phyloP scores from a whole-genome alignment of 768 basidiomycete genomes.

The Termitomyces sp. region DNA sequence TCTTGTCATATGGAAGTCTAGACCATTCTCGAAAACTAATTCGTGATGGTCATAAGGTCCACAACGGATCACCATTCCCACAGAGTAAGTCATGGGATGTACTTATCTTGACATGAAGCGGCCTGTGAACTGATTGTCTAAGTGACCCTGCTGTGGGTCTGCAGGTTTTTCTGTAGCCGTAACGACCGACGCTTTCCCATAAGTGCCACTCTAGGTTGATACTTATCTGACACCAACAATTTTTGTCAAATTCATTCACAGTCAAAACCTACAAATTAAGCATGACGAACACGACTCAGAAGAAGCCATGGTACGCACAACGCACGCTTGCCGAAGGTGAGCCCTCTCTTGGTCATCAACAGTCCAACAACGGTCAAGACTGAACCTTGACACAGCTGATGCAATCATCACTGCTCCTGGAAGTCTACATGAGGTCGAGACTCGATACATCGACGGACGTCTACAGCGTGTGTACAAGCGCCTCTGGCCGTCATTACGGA shows the following conservation, averaged over 20 bases:
- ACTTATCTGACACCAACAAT: background rate
- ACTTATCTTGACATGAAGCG: background rate
- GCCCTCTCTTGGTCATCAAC: background rate
- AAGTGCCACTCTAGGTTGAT: background rate
- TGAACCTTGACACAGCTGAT: slow-evolving; percentile 19
- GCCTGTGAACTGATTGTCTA: background rate
- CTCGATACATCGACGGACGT: slow-evolving; percentile 38
- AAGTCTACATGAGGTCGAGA: slow-evolving; percentile 39
- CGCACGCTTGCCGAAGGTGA: slow-evolving; percentile 11
- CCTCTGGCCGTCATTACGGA: slow-evolving; percentile 43
- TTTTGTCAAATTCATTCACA: background rate
- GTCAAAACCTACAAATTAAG: background rate
- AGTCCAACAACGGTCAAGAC: background rate
- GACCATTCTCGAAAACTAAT: background rate
- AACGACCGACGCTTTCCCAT: background rate
- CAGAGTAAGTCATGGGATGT: background rate
- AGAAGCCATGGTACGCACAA: slow-evolving; percentile 10
- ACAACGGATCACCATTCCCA: background rate
- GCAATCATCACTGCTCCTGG: slow-evolving; percentile 37
- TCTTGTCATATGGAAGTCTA: background rate
- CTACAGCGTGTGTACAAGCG: slow-evolving; percentile 51
- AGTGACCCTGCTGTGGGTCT: background rate
- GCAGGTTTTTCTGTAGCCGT: background rate
- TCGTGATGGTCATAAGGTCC: no score
- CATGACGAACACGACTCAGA: background rate